These are phyloP conservation scores for Alternaria brassicae DNA, from an alignment of 2,329 filamentous ascomycete species.

Conservation along the genomic window DNA sequence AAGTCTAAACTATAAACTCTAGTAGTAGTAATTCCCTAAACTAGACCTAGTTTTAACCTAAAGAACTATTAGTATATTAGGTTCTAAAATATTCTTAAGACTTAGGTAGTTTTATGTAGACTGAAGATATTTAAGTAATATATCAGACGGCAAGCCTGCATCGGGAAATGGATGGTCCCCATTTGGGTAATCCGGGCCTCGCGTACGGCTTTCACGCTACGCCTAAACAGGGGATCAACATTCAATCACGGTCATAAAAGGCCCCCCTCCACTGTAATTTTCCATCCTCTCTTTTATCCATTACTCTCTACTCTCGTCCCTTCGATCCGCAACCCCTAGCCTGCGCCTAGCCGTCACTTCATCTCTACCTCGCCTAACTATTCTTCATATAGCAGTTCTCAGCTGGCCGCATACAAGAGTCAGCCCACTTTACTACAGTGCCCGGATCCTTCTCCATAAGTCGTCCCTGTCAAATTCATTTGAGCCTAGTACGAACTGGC, in stretches of 20 bases:
- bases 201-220: conserved; percentile 3
- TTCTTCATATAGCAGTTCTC: background rate
- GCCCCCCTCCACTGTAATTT: background rate
- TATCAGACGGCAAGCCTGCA: conserved; percentile 1
- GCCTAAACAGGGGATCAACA: background rate
- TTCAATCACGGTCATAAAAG: background rate
- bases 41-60: no score
- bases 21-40: no score
- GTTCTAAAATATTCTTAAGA: no score
- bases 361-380: background rate
- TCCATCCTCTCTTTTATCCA: background rate
- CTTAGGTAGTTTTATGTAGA: no score
- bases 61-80: no score
- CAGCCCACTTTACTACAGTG: background rate
- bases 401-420: background rate
- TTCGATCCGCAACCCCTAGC: background rate
- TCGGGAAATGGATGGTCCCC: background rate
- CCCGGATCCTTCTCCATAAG: background rate
- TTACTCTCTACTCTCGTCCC: conserved; percentile 2
- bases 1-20: no score
- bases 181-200: conserved; percentile 1
- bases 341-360: background rate
- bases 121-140: no score
- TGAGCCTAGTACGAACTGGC: background rate
- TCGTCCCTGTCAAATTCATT: background rate